These are phyloP conservation scores for Penicillium samsonianum DNA, from an alignment of 495 filamentous ascomycete genomes.

Conservation along the genomic window DNA sequence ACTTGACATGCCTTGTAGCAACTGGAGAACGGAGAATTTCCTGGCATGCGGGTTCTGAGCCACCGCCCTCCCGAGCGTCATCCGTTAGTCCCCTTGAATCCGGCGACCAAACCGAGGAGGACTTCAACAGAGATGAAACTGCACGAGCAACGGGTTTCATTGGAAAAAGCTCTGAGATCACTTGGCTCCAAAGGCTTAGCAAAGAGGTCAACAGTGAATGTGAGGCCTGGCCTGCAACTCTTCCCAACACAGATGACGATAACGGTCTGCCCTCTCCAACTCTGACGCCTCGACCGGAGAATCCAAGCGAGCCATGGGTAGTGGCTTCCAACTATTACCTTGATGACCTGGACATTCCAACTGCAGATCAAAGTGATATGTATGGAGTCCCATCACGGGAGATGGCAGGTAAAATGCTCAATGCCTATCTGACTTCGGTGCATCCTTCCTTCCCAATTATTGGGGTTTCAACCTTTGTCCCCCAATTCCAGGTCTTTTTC, in stretches of 20 bases:
- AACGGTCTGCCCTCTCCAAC: constrained; percentile 32
- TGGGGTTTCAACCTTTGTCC: constrained; percentile 54
- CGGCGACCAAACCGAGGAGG: constrained; percentile 58
- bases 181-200: constrained; percentile 56
- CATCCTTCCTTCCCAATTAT: constrained; percentile 64
- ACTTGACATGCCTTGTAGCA: constrained; percentile 11
- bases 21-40: constrained; percentile 17
- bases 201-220: constrained; percentile 38
- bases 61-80: constrained; percentile 26
- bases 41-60: constrained; percentile 24
- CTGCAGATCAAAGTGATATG: constrained; percentile 46
- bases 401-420: constrained; percentile 55
- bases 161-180: constrained; percentile 61
- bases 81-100: constrained; percentile 50
- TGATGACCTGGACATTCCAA: constrained; percentile 52
- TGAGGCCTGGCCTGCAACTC: constrained; percentile 24
- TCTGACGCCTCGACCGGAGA: constrained; percentile 30
- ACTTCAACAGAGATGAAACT: constrained; percentile 54
- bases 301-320: constrained; percentile 29
- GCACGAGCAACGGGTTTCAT: constrained; percentile 55
- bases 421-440: constrained; percentile 59
- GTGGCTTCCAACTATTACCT: constrained; percentile 47
- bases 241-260: constrained; percentile 23
- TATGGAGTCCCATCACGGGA: constrained; percentile 52
- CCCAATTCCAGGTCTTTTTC: constrained; percentile 49